Conservation (phyloP, 805 yeast species). For the Maudiozyma serrabonitensis region DNA sequence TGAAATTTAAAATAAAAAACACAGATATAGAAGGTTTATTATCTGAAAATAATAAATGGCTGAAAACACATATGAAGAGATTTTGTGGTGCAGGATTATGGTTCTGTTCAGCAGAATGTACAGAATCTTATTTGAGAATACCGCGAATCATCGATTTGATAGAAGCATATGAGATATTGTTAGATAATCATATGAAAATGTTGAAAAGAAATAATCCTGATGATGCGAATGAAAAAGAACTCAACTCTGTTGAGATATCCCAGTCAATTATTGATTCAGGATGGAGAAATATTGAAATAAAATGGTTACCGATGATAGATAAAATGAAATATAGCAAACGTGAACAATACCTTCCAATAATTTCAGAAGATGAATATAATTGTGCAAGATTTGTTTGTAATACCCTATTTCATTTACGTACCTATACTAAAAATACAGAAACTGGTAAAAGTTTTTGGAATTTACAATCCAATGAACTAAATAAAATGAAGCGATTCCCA, state of each 20-base stretch:
- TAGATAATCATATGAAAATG: conserved; percentile 15
- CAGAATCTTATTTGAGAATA: conserved; percentile 26
- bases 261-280: conserved; percentile 8
- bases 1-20: conserved; percentile 33
- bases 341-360: conserved; percentile 31
- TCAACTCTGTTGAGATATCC: conserved; percentile 4
- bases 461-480: conserved; percentile 44
- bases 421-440: conserved; percentile 8
- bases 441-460: conserved; percentile 27
- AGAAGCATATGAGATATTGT: conserved; percentile 27
- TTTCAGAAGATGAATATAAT: conserved; percentile 45
- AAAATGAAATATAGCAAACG: conserved; percentile 30
- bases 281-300: conserved; percentile 14
- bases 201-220: neutral
- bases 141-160: conserved; percentile 33
- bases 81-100: conserved; percentile 37
- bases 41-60: neutral
- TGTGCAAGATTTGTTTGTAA: conserved; percentile 41
- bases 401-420: conserved; percentile 27
- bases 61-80: conserved; percentile 9
- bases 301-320: conserved; percentile 33
- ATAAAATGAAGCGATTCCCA: conserved; percentile 34
- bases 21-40: conserved; percentile 3
- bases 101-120: conserved; percentile 45
- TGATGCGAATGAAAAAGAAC: neutral